A percentile compares a stretch with the other conserved stretches of the same genome.
phyloP scores from a whole-genome alignment of 164 flowering plant species.

The Liriodendron chinense region DNA sequence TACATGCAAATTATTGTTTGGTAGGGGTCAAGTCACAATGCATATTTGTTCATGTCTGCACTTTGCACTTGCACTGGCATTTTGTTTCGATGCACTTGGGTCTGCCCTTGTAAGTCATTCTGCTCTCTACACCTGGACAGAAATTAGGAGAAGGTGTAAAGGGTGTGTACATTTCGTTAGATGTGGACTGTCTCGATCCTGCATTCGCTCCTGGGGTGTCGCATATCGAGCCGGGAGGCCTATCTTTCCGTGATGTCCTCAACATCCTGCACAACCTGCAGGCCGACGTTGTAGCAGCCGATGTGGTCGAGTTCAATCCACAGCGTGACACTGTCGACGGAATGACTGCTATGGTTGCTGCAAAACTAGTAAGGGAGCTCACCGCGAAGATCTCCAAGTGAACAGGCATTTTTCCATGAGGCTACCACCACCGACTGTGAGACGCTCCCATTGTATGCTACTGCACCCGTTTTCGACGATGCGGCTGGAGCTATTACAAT shows the following conservation, averaged over 20 bases:
- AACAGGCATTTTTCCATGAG: not conserved
- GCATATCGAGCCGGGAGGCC: constrained; percentile 99
- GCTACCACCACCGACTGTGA: not conserved
- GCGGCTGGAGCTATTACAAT: not conserved
- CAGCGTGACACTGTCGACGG: constrained; percentile 99
- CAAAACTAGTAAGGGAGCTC: constrained; percentile 90
- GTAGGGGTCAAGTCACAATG: too few relatives aligned
- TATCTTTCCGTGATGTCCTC: constrained; percentile 90
- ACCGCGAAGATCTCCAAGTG: constrained; percentile 83
- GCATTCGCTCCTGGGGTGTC: constrained; percentile 99
- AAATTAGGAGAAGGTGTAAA: constrained; percentile 94
- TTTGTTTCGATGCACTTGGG: not conserved
- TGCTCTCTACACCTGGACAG: constrained; percentile 33
- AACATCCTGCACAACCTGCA: constrained; percentile 92
- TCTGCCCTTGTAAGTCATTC: not conserved
- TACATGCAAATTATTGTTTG: too few relatives aligned
- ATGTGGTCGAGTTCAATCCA: constrained; percentile 96
- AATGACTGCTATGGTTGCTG: constrained; percentile 99
- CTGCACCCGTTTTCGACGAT: not conserved
- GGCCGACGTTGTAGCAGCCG: constrained; percentile 89
- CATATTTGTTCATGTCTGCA: not conserved
- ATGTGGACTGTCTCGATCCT: constrained; percentile 93
- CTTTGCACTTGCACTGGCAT: not conserved
- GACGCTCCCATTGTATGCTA: not conserved
- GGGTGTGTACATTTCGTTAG: constrained; percentile 90